A percentile compares a stretch with the other conserved stretches of the same genome.
Conservation (phyloP, 441 rosid species). For the Populus hybrid region DNA sequence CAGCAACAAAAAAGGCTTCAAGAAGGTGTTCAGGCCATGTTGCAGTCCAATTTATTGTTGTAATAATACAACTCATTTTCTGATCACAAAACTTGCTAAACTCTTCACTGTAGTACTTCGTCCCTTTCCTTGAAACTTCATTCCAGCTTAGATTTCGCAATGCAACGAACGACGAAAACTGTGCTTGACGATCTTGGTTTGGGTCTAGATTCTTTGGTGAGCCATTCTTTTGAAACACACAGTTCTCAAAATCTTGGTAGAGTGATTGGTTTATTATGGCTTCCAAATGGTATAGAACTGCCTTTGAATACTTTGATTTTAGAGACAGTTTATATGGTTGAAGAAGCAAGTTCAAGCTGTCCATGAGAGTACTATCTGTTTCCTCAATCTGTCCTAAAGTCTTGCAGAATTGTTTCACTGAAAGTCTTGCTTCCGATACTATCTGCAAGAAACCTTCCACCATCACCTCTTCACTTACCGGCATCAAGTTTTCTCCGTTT, state of each 20-base stretch:
- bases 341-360: conserved; percentile 58
- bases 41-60: conserved; percentile 72
- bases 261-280: conserved; percentile 73
- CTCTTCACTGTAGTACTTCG: conserved; percentile 87
- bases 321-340: conserved; percentile 63
- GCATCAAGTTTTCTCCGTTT: conserved; percentile 42
- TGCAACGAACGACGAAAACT: conserved; percentile 67
- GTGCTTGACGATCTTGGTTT: conserved; percentile 64
- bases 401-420: conserved; percentile 91
- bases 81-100: conserved; percentile 95
- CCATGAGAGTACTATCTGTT: conserved; percentile 52
- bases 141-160: conserved; percentile 93
- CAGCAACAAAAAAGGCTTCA: conserved; percentile 81
- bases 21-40: conserved; percentile 92
- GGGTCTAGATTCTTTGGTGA: conserved; percentile 71
- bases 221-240: conserved; percentile 73
- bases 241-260: conserved; percentile 88
- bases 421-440: conserved; percentile 87
- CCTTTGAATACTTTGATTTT: conserved; percentile 60
- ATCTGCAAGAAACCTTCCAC: conserved; percentile 88
- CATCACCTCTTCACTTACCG: conserved; percentile 87
- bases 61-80: conserved; percentile 82
- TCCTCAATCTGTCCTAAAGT: conserved; percentile 68
- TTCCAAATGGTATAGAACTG: conserved; percentile 69
- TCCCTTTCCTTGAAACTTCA: conserved; percentile 84